Evolutionary conservation across 345 rosid genomes (phyloP).

Genomic region (Clarkia xantiana): DNA sequence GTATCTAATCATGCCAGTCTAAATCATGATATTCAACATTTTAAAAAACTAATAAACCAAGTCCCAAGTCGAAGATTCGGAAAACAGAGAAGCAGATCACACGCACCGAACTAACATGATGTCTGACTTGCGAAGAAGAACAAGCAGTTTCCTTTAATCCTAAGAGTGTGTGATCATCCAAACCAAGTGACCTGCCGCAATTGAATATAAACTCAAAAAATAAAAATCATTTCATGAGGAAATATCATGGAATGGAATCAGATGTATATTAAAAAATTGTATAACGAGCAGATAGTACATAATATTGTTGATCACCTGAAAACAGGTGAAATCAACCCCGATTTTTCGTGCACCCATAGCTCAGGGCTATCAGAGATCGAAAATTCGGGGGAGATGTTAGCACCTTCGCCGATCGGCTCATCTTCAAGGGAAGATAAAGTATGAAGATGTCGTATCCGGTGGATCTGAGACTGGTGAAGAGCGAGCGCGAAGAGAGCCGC

Average conservation of each 20-base stretch:
- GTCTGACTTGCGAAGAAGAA: conserved; percentile 30
- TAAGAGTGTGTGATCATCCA: conserved; percentile 28
- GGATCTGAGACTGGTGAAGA: conserved; percentile 35
- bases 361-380: conserved; percentile 24
- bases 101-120: conserved; percentile 37
- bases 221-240: background rate
- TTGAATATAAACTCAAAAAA: background rate
- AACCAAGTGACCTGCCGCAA: conserved; percentile 23
- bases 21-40: too few species aligned
- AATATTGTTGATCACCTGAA: conserved; percentile 21
- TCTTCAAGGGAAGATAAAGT: conserved; percentile 12
- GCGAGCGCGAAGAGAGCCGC: conserved; percentile 41
- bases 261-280: too few species aligned
- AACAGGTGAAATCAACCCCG: conserved; percentile 33
- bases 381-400: conserved; percentile 2
- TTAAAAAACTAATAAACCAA: too few species aligned
- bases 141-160: conserved; percentile 46
- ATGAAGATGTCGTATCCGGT: conserved; percentile 17
- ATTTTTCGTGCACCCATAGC: conserved; percentile 34
- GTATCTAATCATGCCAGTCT: too few species aligned
- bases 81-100: background rate
- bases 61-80: too few species aligned
- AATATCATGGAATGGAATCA: too few species aligned
- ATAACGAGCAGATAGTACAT: too few species aligned
- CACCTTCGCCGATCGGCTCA: conserved; percentile 24